phyloP scores from a whole-genome alignment of 805 yeast genomes.

The Tetrapisispora namnaoensis region DNA sequence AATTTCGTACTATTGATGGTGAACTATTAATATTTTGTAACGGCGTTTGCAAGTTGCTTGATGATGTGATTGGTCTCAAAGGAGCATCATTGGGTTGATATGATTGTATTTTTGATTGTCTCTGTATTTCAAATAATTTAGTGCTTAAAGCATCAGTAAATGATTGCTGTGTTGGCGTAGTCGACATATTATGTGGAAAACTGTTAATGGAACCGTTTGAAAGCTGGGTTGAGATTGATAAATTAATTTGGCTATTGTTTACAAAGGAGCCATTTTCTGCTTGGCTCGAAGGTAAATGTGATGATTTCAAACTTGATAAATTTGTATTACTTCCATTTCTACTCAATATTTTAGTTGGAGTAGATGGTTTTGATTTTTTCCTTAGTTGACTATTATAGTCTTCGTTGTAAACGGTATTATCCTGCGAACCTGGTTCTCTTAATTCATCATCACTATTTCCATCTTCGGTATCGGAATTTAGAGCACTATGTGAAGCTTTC shows the following conservation, averaged over 20 bases:
- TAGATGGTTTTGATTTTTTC: constrained; percentile 22
- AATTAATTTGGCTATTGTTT: background rate
- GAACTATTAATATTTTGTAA: constrained; percentile 2
- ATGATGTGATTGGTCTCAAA: background rate
- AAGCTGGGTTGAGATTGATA: background rate
- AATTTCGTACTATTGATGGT: constrained; percentile 1
- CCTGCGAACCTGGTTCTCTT: constrained; percentile 5
- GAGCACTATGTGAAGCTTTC: background rate
- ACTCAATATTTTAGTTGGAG: constrained; percentile 19
- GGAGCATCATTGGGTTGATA: background rate
- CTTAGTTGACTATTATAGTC: constrained; percentile 13
- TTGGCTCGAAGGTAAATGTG: background rate
- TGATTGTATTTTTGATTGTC: constrained; percentile 10
- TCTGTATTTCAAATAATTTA: constrained; percentile 17
- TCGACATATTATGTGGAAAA: background rate
- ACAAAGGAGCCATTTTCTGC: background rate
- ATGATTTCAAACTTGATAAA: constrained; percentile 1
- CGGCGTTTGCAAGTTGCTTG: constrained; percentile 1
- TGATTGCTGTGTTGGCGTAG: background rate
- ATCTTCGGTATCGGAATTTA: constrained; percentile 13
- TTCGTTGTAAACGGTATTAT: background rate
- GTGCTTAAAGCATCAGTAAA: constrained; percentile 7
- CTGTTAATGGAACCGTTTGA: background rate
- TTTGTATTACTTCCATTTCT: constrained; percentile 19
- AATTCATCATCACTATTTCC: constrained; percentile 8